Evolutionary conservation across 306 rosid species (phyloP).

Genomic region (Oemleria cerasiformis): DNA sequence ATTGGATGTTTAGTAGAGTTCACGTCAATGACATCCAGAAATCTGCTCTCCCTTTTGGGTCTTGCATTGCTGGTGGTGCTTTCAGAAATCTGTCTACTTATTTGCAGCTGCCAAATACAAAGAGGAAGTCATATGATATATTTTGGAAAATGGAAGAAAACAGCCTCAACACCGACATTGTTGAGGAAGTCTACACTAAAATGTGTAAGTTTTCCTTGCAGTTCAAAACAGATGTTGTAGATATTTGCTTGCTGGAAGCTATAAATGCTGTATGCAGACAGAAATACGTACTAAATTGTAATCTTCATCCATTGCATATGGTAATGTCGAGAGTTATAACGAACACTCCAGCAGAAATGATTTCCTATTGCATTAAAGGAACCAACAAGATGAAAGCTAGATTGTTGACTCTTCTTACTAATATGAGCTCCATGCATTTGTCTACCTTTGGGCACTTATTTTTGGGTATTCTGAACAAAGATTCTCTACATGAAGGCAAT

Average conservation of each 20-base stretch:
- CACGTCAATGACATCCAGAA: conserved; percentile 29
- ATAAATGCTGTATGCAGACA: conserved; percentile 46
- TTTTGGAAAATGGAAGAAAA: conserved; percentile 57
- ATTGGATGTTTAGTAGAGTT: conserved; percentile 62
- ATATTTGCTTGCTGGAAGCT: conserved; percentile 72
- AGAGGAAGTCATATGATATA: conserved; percentile 46
- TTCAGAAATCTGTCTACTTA: conserved; percentile 53
- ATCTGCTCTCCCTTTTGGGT: conserved; percentile 53
- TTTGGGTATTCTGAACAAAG: conserved; percentile 39
- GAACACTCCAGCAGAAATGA: conserved; percentile 49
- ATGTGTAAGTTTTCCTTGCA: conserved; percentile 38
- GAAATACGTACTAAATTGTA: conserved; percentile 41
- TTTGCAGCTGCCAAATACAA: conserved; percentile 47
- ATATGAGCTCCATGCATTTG: conserved; percentile 69
- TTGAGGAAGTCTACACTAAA: conserved; percentile 61
- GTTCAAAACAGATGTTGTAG: conserved; percentile 51
- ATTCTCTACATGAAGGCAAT: conserved; percentile 29
- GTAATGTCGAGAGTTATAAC: conserved; percentile 53
- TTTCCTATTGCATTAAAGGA: conserved; percentile 51
- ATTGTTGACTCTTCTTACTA: conserved; percentile 61
- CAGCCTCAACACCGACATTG: conserved; percentile 30
- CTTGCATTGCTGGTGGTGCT: conserved; percentile 70
- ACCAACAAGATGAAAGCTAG: conserved; percentile 50
- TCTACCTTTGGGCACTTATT: conserved; percentile 68
- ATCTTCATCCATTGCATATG: conserved; percentile 53